Base-by-base conservation (phyloP, 208 protist species). In the Eutreptiella sp. region DNA sequence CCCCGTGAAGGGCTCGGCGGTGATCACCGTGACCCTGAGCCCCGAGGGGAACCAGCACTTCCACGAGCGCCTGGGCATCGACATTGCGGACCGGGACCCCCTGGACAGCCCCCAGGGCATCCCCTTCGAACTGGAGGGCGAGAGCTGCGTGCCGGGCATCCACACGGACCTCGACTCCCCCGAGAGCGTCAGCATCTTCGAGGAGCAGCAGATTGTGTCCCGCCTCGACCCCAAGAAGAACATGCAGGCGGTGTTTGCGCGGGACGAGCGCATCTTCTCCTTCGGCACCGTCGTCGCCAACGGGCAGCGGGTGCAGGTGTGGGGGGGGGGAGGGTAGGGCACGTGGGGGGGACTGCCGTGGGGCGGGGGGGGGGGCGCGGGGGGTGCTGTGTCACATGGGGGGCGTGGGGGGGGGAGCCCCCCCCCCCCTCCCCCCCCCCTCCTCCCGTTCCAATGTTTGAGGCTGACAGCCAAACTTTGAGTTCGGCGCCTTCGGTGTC, bases 201-300 rank as follows among this genome's bases (percentile, higher is more conserved):
- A 97, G 76, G 94, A 98, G 80, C 94, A 97, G 79, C 79, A 88
- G 53, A 76, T 96, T 9, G 83, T 94, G 16, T 75, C 73, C 48
- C 76, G 76, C 29, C 76, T 93, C 1, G 77, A 87, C 28, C 78
- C 77, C 52, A 81, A 81, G 46, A 67, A 81, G 28, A 73, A 70
- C 23, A 46, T 72, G 0, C 57, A 73, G 16, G 80, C 81, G 24
- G 84, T 83, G 4, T 98, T 88, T 76, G 79, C 84, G 46, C 75
- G 75, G 31, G 86, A 95, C 53, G 88, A 94, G 50, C 70, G 81
- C 27, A 38, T 83, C 32, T 97, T 97, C 63, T 85, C 73, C 27
- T 98, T 96, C 70, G 91, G 89, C 5, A 77, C 89, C 0, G 53
- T 71, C 23, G 68, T 96, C n/a, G 79, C 90, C 38, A n/a, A n/a